Conservation (phyloP, 2,329 filamentous ascomycete genomes). For the Fusarium sp. region DNA sequence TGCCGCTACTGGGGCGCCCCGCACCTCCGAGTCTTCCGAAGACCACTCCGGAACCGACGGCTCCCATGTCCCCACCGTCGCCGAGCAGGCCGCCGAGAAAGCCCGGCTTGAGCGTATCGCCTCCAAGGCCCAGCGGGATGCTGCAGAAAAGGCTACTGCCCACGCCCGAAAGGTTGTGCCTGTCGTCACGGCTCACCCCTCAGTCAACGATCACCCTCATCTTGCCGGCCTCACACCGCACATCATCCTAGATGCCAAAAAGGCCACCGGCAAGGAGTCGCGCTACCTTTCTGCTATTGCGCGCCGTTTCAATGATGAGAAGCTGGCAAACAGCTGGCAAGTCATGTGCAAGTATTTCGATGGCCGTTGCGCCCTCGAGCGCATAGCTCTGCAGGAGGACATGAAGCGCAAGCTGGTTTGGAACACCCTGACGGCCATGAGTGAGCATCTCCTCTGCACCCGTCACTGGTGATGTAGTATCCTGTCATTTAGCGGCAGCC, state of each 20-base stretch:
- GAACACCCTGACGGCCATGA: constrained; percentile 72
- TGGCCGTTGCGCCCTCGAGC: constrained; percentile 84
- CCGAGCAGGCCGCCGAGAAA: constrained; percentile 69
- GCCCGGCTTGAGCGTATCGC: constrained; percentile 71
- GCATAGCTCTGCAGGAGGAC: constrained; percentile 85
- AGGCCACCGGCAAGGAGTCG: constrained; percentile 81
- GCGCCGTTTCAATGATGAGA: constrained; percentile 64
- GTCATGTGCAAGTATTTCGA: constrained; percentile 88
- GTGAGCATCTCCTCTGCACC: constrained; percentile 74
- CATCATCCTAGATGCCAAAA: constrained; percentile 81
- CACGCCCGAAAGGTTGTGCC: constrained; percentile 65
- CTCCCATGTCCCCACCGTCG: constrained; percentile 53
- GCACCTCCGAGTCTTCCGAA: constrained; percentile 43
- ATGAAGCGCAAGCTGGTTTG: constrained; percentile 88
- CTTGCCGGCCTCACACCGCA: constrained; percentile 70
- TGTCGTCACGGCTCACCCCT: constrained; percentile 64
- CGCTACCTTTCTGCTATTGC: constrained; percentile 75
- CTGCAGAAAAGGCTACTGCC: constrained; percentile 67
- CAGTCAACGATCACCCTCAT: constrained; percentile 67
- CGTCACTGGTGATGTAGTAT: constrained; percentile 71
- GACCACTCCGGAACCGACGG: constrained; percentile 37
- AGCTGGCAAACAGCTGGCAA: constrained; percentile 76
- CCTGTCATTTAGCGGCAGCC: neutral
- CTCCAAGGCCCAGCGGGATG: constrained; percentile 64
- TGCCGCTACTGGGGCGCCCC: constrained; percentile 24